Evolutionary conservation across 176 grass and related monocot genomes (phyloP), one percentile per base, ranked within the genome.

Genomic region (Ensete ventricosum): DNA sequence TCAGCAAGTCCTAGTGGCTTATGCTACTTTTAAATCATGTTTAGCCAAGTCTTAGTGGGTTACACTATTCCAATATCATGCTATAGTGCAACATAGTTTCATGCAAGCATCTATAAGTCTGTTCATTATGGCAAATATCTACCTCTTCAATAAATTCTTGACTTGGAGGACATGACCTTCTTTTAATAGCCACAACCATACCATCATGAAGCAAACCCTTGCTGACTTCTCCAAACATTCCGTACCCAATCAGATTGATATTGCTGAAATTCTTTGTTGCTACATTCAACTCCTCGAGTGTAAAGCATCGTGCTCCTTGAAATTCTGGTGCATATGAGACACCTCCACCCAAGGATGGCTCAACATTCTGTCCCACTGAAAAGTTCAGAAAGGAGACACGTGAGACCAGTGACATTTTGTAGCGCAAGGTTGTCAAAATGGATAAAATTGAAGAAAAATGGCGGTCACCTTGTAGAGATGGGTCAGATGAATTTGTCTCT

Each of bases 121-220:
- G 34, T 43, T 43, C 34, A 43, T 43, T 43, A 43, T 43, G 34
- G 34, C 34, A 43, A n/a, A 53, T 68, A 77, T 24, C 8, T 80
- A 99, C 96, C 96, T 94, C 88, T 77, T 91, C 84, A 77, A 99
- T 60, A 79, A 99, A 94, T 79, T 88, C 84, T 69, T 91, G 86
- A 74, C 84, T 86, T 65, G 86, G 82, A 77, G 81, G 78, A 82
- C 84, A 91, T 43, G 84, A 72, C 25, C 88, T 81, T 82, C 81
- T 89, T 87, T 99, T 94, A 87, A 99, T 83, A 17, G 96, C 96
- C 75, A 91, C 79, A 50, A 99, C 58, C 55, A 83, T 91, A 51
- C 91, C 96, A 89, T 94, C 88, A 53, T 87, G 84, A 48, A 99
- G 91, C 74, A 99, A 83, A 65, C 96, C 91, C 73, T 99, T 99